Evolutionary conservation across 345 rosid genomes (phyloP).

Genomic region (Eutrema yunnanense): DNA sequence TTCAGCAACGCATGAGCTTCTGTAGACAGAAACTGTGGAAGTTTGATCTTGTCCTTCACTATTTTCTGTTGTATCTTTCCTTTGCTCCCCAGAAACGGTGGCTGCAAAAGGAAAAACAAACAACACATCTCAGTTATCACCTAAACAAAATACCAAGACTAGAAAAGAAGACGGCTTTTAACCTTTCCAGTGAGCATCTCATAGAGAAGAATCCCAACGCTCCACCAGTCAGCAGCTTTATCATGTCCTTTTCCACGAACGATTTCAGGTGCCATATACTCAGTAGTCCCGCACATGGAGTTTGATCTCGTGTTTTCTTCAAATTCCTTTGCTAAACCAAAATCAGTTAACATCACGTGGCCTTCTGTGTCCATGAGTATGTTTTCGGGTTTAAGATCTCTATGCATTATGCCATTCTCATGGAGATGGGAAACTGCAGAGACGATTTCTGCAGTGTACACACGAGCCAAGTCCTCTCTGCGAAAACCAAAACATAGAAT

Average conservation of each 20-base stretch:
- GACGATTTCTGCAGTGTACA: constrained; percentile 84
- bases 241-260: constrained; percentile 86
- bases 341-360: constrained; percentile 89
- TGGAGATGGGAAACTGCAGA: constrained; percentile 93
- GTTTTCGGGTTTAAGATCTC: constrained; percentile 97
- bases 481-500: not conserved
- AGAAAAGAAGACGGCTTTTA: not conserved
- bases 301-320: constrained; percentile 82
- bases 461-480: constrained; percentile 92
- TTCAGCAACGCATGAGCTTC: constrained; percentile 82
- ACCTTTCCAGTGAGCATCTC: constrained; percentile 98
- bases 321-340: constrained; percentile 85
- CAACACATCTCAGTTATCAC: not conserved
- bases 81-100: constrained; percentile 68
- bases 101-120: constrained; percentile 39
- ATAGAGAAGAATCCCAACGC: constrained; percentile 75
- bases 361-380: constrained; percentile 83
- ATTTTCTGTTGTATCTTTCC: constrained; percentile 71
- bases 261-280: constrained; percentile 96
- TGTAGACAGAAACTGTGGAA: constrained; percentile 57
- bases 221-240: constrained; percentile 99
- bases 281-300: constrained; percentile 89
- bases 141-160: not conserved
- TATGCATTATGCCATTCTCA: constrained; percentile 93
- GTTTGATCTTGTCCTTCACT: constrained; percentile 73